A percentile compares a stretch with the other conserved stretches of the same genome.
Evolutionary conservation across 495 filamentous ascomycete species (phyloP).

Genomic region (Elaphomyces granulatus): DNA sequence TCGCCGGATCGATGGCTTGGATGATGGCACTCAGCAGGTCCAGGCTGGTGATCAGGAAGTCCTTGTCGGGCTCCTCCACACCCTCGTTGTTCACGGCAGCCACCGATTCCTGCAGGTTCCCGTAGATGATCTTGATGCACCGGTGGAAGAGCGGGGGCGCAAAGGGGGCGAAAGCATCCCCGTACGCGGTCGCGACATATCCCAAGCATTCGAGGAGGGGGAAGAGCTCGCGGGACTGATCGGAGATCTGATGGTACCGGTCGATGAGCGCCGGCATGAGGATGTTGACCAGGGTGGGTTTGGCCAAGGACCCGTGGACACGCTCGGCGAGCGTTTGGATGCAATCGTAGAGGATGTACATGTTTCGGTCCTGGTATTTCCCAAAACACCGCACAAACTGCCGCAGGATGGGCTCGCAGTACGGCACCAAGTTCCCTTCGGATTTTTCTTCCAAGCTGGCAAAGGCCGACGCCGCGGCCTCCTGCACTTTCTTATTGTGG

Average conservation of each 20-base stretch:
- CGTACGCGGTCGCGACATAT: conserved; percentile 80
- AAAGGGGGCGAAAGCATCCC: conserved; percentile 67
- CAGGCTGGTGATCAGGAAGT: conserved; percentile 92
- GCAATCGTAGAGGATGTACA: conserved; percentile 98
- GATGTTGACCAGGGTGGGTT: conserved; percentile 61
- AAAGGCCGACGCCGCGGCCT: conserved; percentile 91
- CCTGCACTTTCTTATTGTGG: conserved; percentile 93
- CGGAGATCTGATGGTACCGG: conserved; percentile 73
- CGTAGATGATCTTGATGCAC: conserved; percentile 80
- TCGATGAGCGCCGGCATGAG: conserved; percentile 92
- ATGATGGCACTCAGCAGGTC: conserved; percentile 91
- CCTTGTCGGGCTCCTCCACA: conserved; percentile 80
- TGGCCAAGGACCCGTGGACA: conserved; percentile 63
- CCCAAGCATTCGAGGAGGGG: conserved; percentile 90
- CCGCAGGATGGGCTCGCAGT: conserved; percentile 76
- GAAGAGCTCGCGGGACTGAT: conserved; percentile 88
- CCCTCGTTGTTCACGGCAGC: conserved; percentile 46
- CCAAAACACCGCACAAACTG: conserved; percentile 87
- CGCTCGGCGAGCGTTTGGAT: conserved; percentile 94
- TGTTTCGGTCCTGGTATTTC: conserved; percentile 96
- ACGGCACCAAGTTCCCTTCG: conserved; percentile 60
- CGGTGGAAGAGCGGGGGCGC: conserved; percentile 70
- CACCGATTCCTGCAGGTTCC: conserved; percentile 67
- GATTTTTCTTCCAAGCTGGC: conserved; percentile 93
- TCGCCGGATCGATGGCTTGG: conserved; percentile 66